Evolutionary conservation across 768 basidiomycete genomes (phyloP).

Genomic region (Lentinula lateritia): DNA sequence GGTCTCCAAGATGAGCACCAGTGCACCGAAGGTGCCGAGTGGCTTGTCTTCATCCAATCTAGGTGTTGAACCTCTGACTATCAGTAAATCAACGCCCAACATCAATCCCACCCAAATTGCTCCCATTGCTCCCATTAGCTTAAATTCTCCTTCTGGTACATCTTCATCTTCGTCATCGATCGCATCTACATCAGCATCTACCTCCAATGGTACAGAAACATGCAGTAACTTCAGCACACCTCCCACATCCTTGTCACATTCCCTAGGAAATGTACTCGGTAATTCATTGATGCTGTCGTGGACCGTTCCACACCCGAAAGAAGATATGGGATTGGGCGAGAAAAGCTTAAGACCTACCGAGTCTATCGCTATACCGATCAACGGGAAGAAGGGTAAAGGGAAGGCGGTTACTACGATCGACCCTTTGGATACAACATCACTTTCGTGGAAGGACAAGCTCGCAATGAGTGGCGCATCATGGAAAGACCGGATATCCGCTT

Average conservation of each 20-base stretch:
- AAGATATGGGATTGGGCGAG: not conserved
- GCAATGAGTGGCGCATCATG: slow-evolving; percentile 17
- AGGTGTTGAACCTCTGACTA: slow-evolving; percentile 1
- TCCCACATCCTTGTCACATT: slow-evolving; percentile 50
- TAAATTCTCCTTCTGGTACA: slow-evolving; percentile 31
- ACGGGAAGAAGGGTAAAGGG: slow-evolving; percentile 31
- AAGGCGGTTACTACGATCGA: slow-evolving; percentile 11
- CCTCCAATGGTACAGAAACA: slow-evolving; percentile 27
- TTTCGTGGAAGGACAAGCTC: slow-evolving; percentile 7
- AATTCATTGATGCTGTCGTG: slow-evolving; percentile 26
- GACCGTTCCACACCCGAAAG: not conserved
- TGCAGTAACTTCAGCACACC: slow-evolving; percentile 49
- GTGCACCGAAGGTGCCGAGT: slow-evolving; percentile 34
- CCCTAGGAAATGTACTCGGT: slow-evolving; percentile 32
- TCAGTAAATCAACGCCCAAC: slow-evolving; percentile 1
- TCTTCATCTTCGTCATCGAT: slow-evolving; percentile 53
- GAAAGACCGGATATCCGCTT: slow-evolving; percentile 29
- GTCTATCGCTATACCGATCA: slow-evolving; percentile 19
- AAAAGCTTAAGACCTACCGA: not conserved
- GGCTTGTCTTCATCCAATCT: slow-evolving; percentile 26
- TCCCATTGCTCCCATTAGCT: slow-evolving; percentile 14
- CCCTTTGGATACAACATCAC: not conserved
- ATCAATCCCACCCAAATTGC: slow-evolving; percentile 12
- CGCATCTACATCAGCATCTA: slow-evolving; percentile 29
- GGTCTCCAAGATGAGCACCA: slow-evolving; percentile 31